Base-by-base conservation (phyloP, 108 stramenopile genomes). In the Nitzschia sp. region DNA sequence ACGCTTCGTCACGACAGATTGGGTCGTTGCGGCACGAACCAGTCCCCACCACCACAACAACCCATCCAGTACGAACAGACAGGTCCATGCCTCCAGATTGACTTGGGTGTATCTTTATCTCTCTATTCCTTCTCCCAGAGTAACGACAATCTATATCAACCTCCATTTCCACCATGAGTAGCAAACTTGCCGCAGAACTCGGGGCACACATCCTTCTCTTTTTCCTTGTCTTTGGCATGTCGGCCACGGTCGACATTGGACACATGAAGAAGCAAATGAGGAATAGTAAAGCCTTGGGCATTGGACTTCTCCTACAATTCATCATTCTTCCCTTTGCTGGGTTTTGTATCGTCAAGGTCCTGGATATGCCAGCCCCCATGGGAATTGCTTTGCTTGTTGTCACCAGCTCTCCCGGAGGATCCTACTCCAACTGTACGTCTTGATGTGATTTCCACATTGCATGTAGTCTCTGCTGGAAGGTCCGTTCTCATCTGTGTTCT, bases 301-400 rank as follows among this genome's bases (percentile, higher is more conserved):
- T 76, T 0, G 87, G 87, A 0, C 42, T 88, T 20, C 44, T 72
- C 29, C 44, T 80, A 20, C 91, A 93, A 50, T 94, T 94, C 52
- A 39, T 91, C 43, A 48, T 92, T 10, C 39, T 94, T 38, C 93
- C 93, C 3, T 86, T 91, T 68, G 61, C 91, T 15, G 93, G 93
- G 8, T 94, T 85, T 65, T 8, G 57, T 8, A 62, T 88, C 24
- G 86, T 90, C 17, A 73, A 80, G 40, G 53, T 79, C 26, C 70
- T 91, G 41, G 24, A 80, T 3, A 50, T 92, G 50, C 65, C 70
- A 14, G 64, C 76, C 2, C 63, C 79, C 7, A 65, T 85, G 15
- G 90, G 88, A 0, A 79, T 94, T 42, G 80, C 89, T 9, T 57
- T 94, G 50, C 46, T 94, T 12, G 85, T 94, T 9, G 80, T 94